A percentile compares a stretch with the other conserved stretches of the same genome.
phyloP scores from a whole-genome alignment of 352 stramenopile genomes.

The Phytopythium chamaehyphon region DNA sequence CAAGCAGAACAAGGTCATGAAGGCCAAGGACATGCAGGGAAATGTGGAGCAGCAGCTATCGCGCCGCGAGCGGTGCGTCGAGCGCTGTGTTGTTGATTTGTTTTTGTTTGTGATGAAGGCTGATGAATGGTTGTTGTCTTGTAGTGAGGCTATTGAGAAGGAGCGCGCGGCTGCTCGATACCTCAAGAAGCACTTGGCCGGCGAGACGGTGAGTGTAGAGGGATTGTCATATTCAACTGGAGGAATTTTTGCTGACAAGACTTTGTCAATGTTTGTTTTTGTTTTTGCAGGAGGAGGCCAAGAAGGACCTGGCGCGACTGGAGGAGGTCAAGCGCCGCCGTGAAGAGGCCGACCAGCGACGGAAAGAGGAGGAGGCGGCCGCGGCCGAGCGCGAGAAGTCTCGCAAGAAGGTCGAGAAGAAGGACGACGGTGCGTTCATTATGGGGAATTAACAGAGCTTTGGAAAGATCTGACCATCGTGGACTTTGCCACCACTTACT shows the following conservation, averaged over 20 bases:
- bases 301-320: constrained; percentile 80
- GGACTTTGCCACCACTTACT: neutral
- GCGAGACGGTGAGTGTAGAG: constrained; percentile 63
- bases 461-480: neutral
- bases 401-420: constrained; percentile 57
- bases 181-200: constrained; percentile 81
- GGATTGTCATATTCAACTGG: too few relatives aligned
- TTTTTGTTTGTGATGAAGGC: too few relatives aligned
- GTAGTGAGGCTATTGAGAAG: constrained; percentile 82
- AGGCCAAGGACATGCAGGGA: constrained; percentile 79
- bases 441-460: too few relatives aligned
- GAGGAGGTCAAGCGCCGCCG: constrained; percentile 75
- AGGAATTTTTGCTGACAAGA: too few relatives aligned
- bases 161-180: constrained; percentile 67
- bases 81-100: too few relatives aligned
- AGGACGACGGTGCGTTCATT: constrained; percentile 48
- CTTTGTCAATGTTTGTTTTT: too few relatives aligned
- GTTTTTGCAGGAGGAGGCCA: constrained; percentile 57
- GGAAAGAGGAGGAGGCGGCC: constrained; percentile 79
- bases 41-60: constrained; percentile 69
- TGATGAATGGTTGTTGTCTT: neutral
- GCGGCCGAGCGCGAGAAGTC: constrained; percentile 54
- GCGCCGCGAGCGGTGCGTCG: constrained; percentile 68
- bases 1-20: constrained; percentile 79
- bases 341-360: constrained; percentile 75